phyloP scores from a whole-genome alignment of 139 green algal species.

The Klebsormidium nitens region DNA sequence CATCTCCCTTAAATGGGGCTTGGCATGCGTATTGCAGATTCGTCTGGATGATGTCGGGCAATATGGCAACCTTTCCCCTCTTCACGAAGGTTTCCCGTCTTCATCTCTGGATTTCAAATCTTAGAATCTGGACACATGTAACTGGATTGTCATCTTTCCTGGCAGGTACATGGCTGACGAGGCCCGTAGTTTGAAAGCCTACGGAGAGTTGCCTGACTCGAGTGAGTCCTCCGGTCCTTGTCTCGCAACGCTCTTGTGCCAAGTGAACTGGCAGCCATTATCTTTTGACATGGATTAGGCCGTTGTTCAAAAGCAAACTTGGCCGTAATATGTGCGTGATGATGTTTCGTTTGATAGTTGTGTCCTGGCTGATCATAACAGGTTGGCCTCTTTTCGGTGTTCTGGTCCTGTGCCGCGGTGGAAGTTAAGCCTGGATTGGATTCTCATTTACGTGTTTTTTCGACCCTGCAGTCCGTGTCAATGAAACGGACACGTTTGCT shows the following conservation, averaged over 20 bases:
- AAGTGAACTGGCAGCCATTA: no score
- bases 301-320: no score
- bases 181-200: slow-evolving; percentile 85
- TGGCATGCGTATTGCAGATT: background rate
- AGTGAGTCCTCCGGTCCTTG: slow-evolving; percentile 1
- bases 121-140: background rate
- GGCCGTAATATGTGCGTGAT: no score
- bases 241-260: no score
- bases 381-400: no score
- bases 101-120: no score
- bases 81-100: no score
- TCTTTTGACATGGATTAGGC: no score
- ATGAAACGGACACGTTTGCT: slow-evolving; percentile 59
- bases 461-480: slow-evolving; percentile 47
- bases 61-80: background rate
- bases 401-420: no score
- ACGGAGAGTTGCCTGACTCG: slow-evolving; percentile 92
- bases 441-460: background rate
- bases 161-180: slow-evolving; percentile 83
- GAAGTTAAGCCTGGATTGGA: no score
- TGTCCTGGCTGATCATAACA: no score
- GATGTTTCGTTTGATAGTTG: no score
- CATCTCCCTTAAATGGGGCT: background rate
- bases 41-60: slow-evolving; percentile 22
- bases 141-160: background rate